Percentiles rank a stretch among this genome's conserved stretches.
These are phyloP conservation scores for Podaxis sp. DNA, from an alignment of 768 basidiomycete genomes.

Conservation along the genomic window DNA sequence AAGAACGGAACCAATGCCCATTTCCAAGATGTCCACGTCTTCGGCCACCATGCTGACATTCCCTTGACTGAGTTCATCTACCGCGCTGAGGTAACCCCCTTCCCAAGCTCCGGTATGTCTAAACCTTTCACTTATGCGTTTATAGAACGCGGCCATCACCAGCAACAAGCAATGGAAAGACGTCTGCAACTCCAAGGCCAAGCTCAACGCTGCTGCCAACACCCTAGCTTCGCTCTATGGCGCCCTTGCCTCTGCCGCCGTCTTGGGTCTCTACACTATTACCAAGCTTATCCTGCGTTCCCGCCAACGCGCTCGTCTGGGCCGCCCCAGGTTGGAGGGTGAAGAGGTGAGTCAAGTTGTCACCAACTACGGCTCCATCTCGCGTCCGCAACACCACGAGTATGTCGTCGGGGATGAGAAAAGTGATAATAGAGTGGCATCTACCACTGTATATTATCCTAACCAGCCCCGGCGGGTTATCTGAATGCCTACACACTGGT, in stretches of 20 bases:
- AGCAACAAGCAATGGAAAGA: slow-evolving; percentile 53
- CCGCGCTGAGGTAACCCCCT: slow-evolving; percentile 58
- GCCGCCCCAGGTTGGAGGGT: slow-evolving; percentile 38
- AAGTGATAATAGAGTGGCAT: slow-evolving; percentile 12
- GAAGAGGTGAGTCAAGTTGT: slow-evolving; percentile 45
- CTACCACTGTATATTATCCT: slow-evolving; percentile 23
- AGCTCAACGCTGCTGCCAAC: slow-evolving; percentile 17
- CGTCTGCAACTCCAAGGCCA: slow-evolving; percentile 32
- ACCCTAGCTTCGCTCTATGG: slow-evolving; percentile 30
- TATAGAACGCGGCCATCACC: slow-evolving; percentile 46
- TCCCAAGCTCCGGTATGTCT: neutral
- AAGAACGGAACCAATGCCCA: slow-evolving; percentile 69
- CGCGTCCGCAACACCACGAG: slow-evolving; percentile 15
- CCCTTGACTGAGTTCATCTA: slow-evolving; percentile 85
- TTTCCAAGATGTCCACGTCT: slow-evolving; percentile 69
- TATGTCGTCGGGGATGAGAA: slow-evolving; percentile 15
- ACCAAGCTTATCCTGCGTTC: slow-evolving; percentile 34
- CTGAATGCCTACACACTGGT: slow-evolving; percentile 14
- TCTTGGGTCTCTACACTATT: slow-evolving; percentile 34
- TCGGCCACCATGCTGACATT: slow-evolving; percentile 71
- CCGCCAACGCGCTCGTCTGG: slow-evolving; percentile 32
- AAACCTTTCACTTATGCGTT: neutral
- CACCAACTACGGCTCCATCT: slow-evolving; percentile 33
- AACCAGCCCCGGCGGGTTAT: slow-evolving; percentile 34
- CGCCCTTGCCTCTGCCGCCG: slow-evolving; percentile 32